Base-by-base conservation (phyloP, 1,139 yeast genomes). In the Yamadazyma atlantica region DNA sequence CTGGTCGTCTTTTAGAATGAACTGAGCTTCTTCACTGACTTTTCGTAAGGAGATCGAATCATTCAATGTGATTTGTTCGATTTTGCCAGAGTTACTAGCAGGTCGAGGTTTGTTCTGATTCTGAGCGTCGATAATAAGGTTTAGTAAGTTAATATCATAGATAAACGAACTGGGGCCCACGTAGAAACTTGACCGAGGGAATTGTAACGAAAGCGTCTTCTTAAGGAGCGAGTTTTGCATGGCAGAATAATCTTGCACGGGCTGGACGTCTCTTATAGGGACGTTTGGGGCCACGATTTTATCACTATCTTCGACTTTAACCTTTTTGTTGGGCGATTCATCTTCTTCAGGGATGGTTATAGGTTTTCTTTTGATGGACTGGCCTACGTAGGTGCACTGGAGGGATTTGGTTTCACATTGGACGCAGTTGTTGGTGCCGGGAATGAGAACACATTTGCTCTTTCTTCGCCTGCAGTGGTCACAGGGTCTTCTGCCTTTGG, bases 101-200 rank as follows among this genome's bases (percentile, higher is more conserved):
- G 25, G 69, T 10, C 14, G 33, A n/a, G 35, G 32, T 24, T 41
- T 44, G 10, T 40, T 33, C 25, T 54, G 53, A 41, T 58, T 62
- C 37, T 64, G 69, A 3, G 69, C 57, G 61, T 81, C 57, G 62
- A 66, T 54, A 59, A 83, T 77, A 35, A 70, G 59, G 42, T 81
- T 78, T 16, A 84, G 58, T 15, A 84, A 63, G 32, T 73, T 68
- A 10, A 75, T 64, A 56, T 84, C 92, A 54, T 77, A 83, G 34
- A 81, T 67, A 26, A 64, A 66, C 1, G 89, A 82, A 0, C 89
- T 82, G 1, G 89, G 80, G 0, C 94, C 94, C 21, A 84, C 79
- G 51, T 79, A 83, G 53, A 83, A 84, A 25, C 88, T 80, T 0
- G 90, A 83, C 39, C 92, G 62, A 1, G 94, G 92, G 48, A 78